Conservation (phyloP, 306 rosid genomes). For the Gillenia trifoliata region DNA sequence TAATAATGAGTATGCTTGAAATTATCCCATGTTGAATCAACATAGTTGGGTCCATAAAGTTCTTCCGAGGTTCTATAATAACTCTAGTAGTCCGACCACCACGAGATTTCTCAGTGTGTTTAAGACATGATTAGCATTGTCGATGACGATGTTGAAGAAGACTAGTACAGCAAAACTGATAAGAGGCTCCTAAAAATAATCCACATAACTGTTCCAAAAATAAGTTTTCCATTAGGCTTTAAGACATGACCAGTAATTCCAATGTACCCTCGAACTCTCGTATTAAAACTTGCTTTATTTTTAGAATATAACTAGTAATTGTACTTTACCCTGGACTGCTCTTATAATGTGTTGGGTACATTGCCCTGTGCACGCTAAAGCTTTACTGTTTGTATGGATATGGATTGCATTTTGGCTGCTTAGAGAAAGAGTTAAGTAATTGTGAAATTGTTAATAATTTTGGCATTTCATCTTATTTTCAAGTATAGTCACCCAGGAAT, state of each 20-base stretch:
- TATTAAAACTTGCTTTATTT: not conserved
- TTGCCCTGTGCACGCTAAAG: not conserved
- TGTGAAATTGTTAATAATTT: not conserved
- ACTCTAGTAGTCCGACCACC: not conserved
- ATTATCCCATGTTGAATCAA: not conserved
- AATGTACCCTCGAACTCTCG: not conserved
- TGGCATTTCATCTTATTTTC: not conserved
- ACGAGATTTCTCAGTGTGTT: too few relatives aligned
- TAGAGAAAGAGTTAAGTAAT: not conserved
- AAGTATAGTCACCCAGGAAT: not conserved
- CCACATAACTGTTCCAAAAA: too few relatives aligned
- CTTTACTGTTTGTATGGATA: not conserved
- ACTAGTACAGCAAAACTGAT: too few relatives aligned
- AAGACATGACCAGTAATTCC: not conserved
- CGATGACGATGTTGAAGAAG: not conserved
- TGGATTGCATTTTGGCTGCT: not conserved
- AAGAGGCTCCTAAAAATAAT: too few relatives aligned
- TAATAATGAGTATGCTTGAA: not conserved
- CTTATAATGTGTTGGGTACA: not conserved
- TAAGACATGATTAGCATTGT: too few relatives aligned
- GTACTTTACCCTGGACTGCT: not conserved
- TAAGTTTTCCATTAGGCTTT: not conserved
- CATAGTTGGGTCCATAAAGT: not conserved
- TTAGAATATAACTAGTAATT: not conserved
- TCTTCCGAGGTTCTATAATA: not conserved